These are phyloP conservation scores for Acer negundo DNA, from an alignment of 345 rosid genomes.

Conservation along the genomic window DNA sequence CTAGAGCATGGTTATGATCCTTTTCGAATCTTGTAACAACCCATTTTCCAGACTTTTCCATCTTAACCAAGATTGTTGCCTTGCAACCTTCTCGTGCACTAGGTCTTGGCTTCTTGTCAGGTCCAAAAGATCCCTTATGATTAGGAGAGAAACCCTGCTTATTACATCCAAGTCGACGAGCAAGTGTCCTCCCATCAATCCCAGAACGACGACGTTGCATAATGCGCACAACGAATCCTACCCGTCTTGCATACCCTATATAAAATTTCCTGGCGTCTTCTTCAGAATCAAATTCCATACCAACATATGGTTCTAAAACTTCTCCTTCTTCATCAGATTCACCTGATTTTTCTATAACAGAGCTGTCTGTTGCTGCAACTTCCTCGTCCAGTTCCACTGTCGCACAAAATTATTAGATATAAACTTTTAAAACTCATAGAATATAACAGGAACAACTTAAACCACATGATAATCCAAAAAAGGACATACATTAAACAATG, in stretches of 20 bases:
- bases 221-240: constrained; percentile 72
- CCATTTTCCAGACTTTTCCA: constrained; percentile 87
- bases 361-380: constrained; percentile 31
- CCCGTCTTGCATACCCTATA: constrained; percentile 56
- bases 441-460: neutral
- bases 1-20: constrained; percentile 78
- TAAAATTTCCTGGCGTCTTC: constrained; percentile 71
- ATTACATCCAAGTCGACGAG: constrained; percentile 84
- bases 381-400: constrained; percentile 58
- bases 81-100: constrained; percentile 86
- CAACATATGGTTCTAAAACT: constrained; percentile 61
- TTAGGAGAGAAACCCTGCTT: constrained; percentile 79
- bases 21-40: constrained; percentile 74
- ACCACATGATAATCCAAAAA: neutral
- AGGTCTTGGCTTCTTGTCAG: constrained; percentile 56
- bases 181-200: constrained; percentile 73
- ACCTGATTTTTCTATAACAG: constrained; percentile 38
- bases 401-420: constrained; percentile 9
- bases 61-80: constrained; percentile 73
- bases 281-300: constrained; percentile 83
- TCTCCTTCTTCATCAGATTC: constrained; percentile 34
- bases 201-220: constrained; percentile 88
- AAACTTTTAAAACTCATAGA: neutral
- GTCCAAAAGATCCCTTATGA: constrained; percentile 38
- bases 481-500: neutral